A percentile compares a stretch with the other conserved stretches of the same genome.
These are phyloP conservation scores for Thermomyces lanuginosus DNA, from an alignment of 2,329 filamentous ascomycete genomes.

Conservation along the genomic window DNA sequence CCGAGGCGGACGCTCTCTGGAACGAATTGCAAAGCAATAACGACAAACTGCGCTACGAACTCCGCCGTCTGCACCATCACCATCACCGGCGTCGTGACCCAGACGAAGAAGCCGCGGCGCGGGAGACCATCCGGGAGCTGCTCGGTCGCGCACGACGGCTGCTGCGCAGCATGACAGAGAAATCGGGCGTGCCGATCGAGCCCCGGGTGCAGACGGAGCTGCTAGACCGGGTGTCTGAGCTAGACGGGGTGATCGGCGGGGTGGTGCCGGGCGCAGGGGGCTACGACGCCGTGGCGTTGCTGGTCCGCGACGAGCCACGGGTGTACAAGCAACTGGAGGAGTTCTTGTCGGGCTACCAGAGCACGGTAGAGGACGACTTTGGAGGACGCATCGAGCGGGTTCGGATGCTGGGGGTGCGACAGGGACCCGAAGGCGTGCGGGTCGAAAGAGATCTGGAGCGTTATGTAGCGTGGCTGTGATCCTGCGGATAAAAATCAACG, in stretches of 20 bases:
- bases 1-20: slow-evolving; percentile 57
- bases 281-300: slow-evolving; percentile 71
- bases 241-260: slow-evolving; percentile 73
- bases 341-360: slow-evolving; percentile 52
- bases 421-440: slow-evolving; percentile 30
- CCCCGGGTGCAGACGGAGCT: slow-evolving; percentile 70
- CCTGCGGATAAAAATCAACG: not conserved
- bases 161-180: slow-evolving; percentile 59
- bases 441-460: slow-evolving; percentile 21
- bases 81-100: slow-evolving; percentile 27
- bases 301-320: slow-evolving; percentile 56
- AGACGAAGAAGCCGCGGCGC: slow-evolving; percentile 9
- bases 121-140: slow-evolving; percentile 33
- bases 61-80: slow-evolving; percentile 38
- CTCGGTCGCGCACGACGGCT: slow-evolving; percentile 39
- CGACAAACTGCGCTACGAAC: slow-evolving; percentile 48
- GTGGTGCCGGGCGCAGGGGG: slow-evolving; percentile 91
- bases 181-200: slow-evolving; percentile 72
- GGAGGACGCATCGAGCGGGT: slow-evolving; percentile 31
- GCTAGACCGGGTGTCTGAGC: slow-evolving; percentile 53
- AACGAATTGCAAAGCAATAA: slow-evolving; percentile 57
- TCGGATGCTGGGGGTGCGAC: slow-evolving; percentile 28
- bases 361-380: slow-evolving; percentile 27
- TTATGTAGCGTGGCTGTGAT: slow-evolving; percentile 22
- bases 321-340: slow-evolving; percentile 44